Conservation (phyloP, 495 filamentous ascomycete species). For the Xylaria intraflava region DNA sequence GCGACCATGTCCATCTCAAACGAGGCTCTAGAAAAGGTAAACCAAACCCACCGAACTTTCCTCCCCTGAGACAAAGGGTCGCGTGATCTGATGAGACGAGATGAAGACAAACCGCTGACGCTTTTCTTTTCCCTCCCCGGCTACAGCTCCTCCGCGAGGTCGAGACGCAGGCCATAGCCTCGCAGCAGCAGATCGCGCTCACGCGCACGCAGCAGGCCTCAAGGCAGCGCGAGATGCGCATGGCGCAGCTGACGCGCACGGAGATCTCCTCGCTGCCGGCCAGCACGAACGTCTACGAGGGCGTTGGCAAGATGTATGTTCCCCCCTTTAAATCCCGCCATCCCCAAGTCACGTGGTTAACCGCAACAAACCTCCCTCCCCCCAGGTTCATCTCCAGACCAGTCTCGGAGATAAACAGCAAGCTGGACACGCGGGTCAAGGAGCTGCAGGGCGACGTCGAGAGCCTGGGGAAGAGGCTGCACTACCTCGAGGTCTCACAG, state of each 20-base stretch:
- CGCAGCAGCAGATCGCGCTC: constrained; percentile 86
- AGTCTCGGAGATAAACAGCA: constrained; percentile 63
- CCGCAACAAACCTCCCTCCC: no score
- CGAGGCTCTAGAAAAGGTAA: constrained; percentile 88
- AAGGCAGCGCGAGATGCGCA: constrained; percentile 83
- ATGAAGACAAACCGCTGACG: constrained; percentile 4
- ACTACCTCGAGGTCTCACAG: constrained; percentile 89
- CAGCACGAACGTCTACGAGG: constrained; percentile 82
- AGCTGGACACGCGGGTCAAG: constrained; percentile 66
- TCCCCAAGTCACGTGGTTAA: background rate
- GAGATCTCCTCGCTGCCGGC: constrained; percentile 74
- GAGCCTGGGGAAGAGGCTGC: constrained; percentile 78
- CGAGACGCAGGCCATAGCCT: constrained; percentile 75
- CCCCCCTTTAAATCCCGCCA: background rate
- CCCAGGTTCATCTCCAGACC: constrained; percentile 79
- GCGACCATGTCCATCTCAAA: constrained; percentile 84
- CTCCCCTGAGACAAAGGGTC: background rate
- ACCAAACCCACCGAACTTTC: background rate
- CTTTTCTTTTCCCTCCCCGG: background rate
- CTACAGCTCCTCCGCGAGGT: constrained; percentile 88
- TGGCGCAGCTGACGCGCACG: constrained; percentile 78
- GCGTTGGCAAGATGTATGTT: constrained; percentile 86
- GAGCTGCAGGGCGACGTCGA: constrained; percentile 70
- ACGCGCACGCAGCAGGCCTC: constrained; percentile 77
- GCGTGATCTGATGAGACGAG: background rate